Conservation (phyloP, 768 basidiomycete species). For the Tricholoma sp. region DNA sequence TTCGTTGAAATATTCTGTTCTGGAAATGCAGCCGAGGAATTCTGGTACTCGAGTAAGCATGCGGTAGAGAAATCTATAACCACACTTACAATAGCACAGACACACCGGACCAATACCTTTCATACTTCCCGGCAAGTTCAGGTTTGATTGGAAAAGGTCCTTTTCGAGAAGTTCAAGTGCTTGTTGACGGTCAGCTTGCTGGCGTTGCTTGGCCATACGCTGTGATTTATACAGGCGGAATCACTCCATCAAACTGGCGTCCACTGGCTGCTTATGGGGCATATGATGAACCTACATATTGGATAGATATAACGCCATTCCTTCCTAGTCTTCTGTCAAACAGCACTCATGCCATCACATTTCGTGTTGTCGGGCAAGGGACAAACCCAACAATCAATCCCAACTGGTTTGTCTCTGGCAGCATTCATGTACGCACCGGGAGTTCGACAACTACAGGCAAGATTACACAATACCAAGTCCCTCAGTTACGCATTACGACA, state of each 20-base stretch:
- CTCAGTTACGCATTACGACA: slow-evolving; percentile 35
- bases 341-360: slow-evolving; percentile 45
- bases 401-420: slow-evolving; percentile 60
- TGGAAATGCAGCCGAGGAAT: slow-evolving; percentile 59
- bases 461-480: slow-evolving; percentile 42
- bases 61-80: neutral
- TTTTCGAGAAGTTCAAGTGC: slow-evolving; percentile 56
- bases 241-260: slow-evolving; percentile 43
- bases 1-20: slow-evolving; percentile 57
- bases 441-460: slow-evolving; percentile 47
- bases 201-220: slow-evolving; percentile 49
- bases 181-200: slow-evolving; percentile 51
- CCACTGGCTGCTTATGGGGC: slow-evolving; percentile 63
- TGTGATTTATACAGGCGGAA: slow-evolving; percentile 58
- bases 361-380: slow-evolving; percentile 56
- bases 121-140: slow-evolving; percentile 37
- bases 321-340: slow-evolving; percentile 41
- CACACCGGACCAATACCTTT: slow-evolving; percentile 45
- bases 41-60: slow-evolving; percentile 45
- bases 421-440: slow-evolving; percentile 46
- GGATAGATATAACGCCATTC: slow-evolving; percentile 60
- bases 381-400: slow-evolving; percentile 46
- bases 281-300: slow-evolving; percentile 60
- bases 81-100: slow-evolving; percentile 33
- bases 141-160: slow-evolving; percentile 48